Conservation (phyloP, 192 early-diverging fungal species). For the Coemansia sp. region DNA sequence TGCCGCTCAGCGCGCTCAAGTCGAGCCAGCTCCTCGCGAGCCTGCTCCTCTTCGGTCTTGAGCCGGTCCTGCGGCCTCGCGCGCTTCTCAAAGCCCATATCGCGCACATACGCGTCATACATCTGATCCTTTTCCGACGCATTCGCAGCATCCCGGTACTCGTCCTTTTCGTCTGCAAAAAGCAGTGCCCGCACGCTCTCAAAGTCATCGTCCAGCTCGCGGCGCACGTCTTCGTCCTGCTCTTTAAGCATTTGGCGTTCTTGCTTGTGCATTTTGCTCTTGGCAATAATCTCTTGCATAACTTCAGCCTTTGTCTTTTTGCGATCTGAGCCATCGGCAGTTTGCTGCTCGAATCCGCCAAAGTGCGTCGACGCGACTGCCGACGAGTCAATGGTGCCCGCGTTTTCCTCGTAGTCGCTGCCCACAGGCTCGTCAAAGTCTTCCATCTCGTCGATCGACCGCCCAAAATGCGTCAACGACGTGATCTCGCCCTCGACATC, state of each 20-base stretch:
- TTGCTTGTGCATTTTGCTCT: conserved; percentile 92
- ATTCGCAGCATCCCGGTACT: conserved; percentile 22
- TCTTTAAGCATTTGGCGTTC: conserved; percentile 90
- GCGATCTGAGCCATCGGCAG: conserved; percentile 28
- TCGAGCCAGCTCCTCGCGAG: conserved; percentile 76
- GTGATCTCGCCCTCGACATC: conserved; percentile 58
- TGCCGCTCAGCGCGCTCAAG: conserved; percentile 85
- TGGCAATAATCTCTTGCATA: conserved; percentile 97
- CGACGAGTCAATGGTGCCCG: conserved; percentile 12
- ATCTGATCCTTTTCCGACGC: conserved; percentile 53
- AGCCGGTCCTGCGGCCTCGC: conserved; percentile 85
- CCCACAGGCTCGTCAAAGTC: conserved; percentile 67
- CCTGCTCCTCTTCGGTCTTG: conserved; percentile 93
- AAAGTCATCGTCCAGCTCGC: conserved; percentile 88
- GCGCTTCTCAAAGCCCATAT: conserved; percentile 81
- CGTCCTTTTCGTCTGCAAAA: conserved; percentile 34
- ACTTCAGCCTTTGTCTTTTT: conserved; percentile 90
- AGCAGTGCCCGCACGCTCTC: conserved; percentile 78
- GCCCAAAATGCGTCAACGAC: conserved; percentile 92
- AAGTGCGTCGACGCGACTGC: conserved; percentile 33
- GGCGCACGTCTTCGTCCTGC: conserved; percentile 75
- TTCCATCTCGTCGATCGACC: conserved; percentile 79
- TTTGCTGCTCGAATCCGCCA: conserved; percentile 23
- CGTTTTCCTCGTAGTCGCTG: conserved; percentile 61
- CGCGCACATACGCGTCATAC: conserved; percentile 82